Evolutionary conservation across 768 basidiomycete species (phyloP).

Genomic region (Russula dissimulans): DNA sequence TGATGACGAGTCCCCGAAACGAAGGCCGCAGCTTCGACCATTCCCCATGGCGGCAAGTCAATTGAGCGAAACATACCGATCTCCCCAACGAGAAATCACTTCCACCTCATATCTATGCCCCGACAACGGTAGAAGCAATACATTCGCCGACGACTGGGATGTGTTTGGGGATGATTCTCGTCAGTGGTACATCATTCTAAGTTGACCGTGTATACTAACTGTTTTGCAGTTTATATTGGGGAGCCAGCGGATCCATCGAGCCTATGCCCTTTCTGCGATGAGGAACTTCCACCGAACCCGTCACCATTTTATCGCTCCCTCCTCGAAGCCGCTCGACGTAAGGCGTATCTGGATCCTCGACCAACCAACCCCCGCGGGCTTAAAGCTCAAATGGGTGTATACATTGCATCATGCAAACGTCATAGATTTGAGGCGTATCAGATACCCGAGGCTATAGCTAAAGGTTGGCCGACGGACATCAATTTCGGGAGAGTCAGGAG

Average conservation of each 20-base stretch:
- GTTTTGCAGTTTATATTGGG: slow-evolving; percentile 40
- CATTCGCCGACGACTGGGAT: neutral
- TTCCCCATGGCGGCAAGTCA: slow-evolving; percentile 14
- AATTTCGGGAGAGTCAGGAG: slow-evolving; percentile 48
- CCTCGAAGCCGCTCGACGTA: slow-evolving; percentile 40
- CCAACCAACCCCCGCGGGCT: slow-evolving; percentile 62
- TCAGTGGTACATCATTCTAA: slow-evolving; percentile 3
- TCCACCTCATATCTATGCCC: neutral
- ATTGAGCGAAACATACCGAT: neutral
- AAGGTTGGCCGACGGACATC: slow-evolving; percentile 72
- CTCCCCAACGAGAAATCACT: neutral
- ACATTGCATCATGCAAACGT: slow-evolving; percentile 62
- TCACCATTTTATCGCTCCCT: slow-evolving; percentile 51
- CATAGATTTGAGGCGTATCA: slow-evolving; percentile 70
- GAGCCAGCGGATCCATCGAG: slow-evolving; percentile 50
- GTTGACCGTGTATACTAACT: neutral
- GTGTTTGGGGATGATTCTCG: slow-evolving; percentile 15
- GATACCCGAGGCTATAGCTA: slow-evolving; percentile 57
- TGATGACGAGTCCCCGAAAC: neutral
- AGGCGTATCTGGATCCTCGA: slow-evolving; percentile 53
- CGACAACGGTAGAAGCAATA: neutral
- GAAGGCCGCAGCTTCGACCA: slow-evolving; percentile 6
- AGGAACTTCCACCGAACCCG: slow-evolving; percentile 50
- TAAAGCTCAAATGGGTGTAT: slow-evolving; percentile 39
- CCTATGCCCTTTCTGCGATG: slow-evolving; percentile 78